Percentiles rank a stretch among this genome's conserved stretches.
Conservation (phyloP, 1,139 yeast genomes). For the Saccharomyces hybrid region DNA sequence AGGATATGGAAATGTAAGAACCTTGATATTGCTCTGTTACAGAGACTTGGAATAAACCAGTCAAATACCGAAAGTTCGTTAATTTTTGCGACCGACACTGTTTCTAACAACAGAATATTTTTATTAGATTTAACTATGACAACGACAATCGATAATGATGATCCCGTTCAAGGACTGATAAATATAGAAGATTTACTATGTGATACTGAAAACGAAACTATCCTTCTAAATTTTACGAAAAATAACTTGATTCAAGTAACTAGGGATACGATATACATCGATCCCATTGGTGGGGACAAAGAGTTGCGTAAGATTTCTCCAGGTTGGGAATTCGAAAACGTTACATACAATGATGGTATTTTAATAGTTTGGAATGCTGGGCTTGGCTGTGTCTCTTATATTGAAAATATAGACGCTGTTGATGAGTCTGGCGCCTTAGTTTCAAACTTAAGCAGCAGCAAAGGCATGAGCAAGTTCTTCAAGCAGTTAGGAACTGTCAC, state of each 20-base stretch:
- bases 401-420: background rate
- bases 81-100: background rate
- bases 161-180: conserved; percentile 5
- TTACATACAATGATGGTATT: conserved; percentile 4
- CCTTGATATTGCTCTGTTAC: background rate
- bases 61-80: background rate
- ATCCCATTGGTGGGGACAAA: conserved; percentile 2
- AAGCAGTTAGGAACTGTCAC: background rate
- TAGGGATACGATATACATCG: conserved; percentile 6
- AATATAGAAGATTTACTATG: conserved; percentile 18
- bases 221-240: conserved; percentile 10
- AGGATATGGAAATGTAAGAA: background rate
- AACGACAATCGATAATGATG: background rate
- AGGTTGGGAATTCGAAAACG: conserved; percentile 13
- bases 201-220: conserved; percentile 8
- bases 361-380: conserved; percentile 17
- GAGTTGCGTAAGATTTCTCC: conserved; percentile 1
- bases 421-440: background rate
- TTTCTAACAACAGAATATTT: background rate
- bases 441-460: background rate
- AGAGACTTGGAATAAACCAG: background rate
- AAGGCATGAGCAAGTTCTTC: background rate
- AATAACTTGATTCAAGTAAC: conserved; percentile 16
- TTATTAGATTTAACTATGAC: background rate
- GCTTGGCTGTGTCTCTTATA: background rate